phyloP scores from a whole-genome alignment of 169 alveolate genomes.

The Eimeria falciformis region DNA sequence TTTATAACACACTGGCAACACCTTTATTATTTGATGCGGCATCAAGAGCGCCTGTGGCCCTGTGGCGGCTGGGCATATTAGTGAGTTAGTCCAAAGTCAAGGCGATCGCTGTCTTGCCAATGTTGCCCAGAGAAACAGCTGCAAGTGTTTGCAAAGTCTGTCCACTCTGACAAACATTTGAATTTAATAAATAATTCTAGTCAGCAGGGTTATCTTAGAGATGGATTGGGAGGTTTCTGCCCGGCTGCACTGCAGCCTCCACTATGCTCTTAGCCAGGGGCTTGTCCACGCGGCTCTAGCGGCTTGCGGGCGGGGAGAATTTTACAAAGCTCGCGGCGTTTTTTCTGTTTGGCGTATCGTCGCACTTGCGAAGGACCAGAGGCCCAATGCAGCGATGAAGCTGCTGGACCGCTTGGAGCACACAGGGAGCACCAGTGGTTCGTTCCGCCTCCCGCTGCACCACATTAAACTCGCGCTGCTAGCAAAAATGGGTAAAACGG shows the following conservation, averaged over 20 bases:
- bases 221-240: slow-evolving; percentile 16
- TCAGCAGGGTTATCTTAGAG: neutral
- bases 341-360: slow-evolving; percentile 7
- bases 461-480: neutral
- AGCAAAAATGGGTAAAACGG: neutral
- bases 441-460: neutral
- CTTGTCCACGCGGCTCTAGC: neutral
- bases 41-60: too few species aligned
- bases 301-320: slow-evolving; percentile 16
- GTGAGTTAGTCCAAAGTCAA: too few species aligned
- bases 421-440: neutral
- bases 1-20: too few species aligned
- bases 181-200: too few species aligned
- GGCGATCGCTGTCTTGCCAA: too few species aligned
- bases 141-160: too few species aligned
- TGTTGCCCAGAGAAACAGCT: too few species aligned
- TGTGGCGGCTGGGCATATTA: too few species aligned
- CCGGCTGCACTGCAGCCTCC: slow-evolving; percentile 43
- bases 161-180: too few species aligned
- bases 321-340: neutral
- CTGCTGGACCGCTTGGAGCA: slow-evolving; percentile 43
- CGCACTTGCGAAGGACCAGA: neutral
- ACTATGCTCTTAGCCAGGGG: slow-evolving; percentile 29
- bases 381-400: neutral
- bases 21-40: too few species aligned